Evolutionary conservation across 805 yeast genomes (phyloP), one percentile per base, ranked within the genome.

Genomic region (Tetrapisispora namnaoensis): DNA sequence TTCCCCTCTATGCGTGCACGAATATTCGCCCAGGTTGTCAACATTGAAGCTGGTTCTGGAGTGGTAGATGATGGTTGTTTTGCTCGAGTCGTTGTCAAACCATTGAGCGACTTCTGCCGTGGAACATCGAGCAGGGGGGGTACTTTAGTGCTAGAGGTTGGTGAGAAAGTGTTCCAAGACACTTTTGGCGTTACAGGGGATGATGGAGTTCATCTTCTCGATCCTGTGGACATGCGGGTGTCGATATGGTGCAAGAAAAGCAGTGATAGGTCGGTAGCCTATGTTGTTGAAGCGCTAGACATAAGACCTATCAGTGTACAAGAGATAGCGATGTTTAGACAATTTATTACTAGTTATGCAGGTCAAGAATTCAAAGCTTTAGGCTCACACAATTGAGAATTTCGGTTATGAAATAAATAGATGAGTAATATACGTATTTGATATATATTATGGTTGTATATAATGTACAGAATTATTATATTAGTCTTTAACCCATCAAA

Each of bases 281-380:
- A 20, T 44, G 32, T 9, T 24, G 48, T 53, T 47, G 61, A 58
- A 46, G 45, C 49, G 8, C 32, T 59, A 10, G 55, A 55, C 21
- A 38, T 58, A 10, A 41, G 47, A 3, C 22, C 24, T 1, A 16
- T 58, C 21, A 43, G 49, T 4, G 11, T 50, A 7, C 21, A 38
- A 11, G 48, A 45, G 22, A 17, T 45, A 4, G 24, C 7, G 10
- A 21, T 17, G 13, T 39, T 45, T n/a, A 39, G 22, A 45, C 17
- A 39, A 24, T 45, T 45, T 32, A 4, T 45, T 2, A 21, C 16
- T 5, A 35, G 46, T n/a, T 20, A 40, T 6, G 32, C n/a, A 2
- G 55, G 55, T 2, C 20, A 37, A 34, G 36, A 45, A 16, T 48
- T 49, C 30, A 36, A 43, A 14, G 13, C 20, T 14, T 43, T 45